These are phyloP conservation scores for Psilocybe tampanensis DNA, from an alignment of 768 basidiomycete genomes.

Conservation along the genomic window DNA sequence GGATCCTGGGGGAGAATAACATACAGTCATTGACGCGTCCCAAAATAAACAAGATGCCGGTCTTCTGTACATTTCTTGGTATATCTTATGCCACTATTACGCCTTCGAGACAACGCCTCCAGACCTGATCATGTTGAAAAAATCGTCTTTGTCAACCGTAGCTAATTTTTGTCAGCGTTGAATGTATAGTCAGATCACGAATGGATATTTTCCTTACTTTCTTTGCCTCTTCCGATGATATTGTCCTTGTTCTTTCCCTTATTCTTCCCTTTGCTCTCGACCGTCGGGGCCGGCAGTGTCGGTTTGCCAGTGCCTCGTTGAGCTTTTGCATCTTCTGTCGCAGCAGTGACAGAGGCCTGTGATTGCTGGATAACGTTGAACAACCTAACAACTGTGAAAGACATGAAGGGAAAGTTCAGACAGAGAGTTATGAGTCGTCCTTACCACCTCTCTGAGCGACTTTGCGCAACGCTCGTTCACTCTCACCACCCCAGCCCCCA, in stretches of 20 bases:
- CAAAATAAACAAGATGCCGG: constrained; percentile 12
- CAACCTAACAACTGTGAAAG: constrained; percentile 67
- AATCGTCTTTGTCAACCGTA: constrained; percentile 67
- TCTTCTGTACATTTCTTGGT: constrained; percentile 9
- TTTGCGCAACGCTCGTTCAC: constrained; percentile 76
- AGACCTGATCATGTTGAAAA: constrained; percentile 82
- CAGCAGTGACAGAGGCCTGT: constrained; percentile 55
- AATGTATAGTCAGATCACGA: constrained; percentile 7
- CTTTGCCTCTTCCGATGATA: constrained; percentile 55
- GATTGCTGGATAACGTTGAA: constrained; percentile 89
- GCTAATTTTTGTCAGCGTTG: constrained; percentile 35
- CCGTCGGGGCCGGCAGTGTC: constrained; percentile 64
- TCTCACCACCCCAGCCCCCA: constrained; percentile 88
- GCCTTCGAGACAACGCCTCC: constrained; percentile 78
- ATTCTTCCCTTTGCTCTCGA: constrained; percentile 49
- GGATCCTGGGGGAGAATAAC: neutral
- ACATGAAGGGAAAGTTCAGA: neutral
- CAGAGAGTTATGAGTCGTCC: constrained; percentile 20
- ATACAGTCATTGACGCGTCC: constrained; percentile 13
- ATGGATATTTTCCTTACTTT: constrained; percentile 40
- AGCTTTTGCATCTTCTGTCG: constrained; percentile 60
- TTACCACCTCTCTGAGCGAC: constrained; percentile 85
- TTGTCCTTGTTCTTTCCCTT: constrained; percentile 60
- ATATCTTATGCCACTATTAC: constrained; percentile 33
- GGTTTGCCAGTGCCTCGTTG: constrained; percentile 75